Conservation (phyloP, 2,329 filamentous ascomycete species). For the Colletotrichum kahawae region DNA sequence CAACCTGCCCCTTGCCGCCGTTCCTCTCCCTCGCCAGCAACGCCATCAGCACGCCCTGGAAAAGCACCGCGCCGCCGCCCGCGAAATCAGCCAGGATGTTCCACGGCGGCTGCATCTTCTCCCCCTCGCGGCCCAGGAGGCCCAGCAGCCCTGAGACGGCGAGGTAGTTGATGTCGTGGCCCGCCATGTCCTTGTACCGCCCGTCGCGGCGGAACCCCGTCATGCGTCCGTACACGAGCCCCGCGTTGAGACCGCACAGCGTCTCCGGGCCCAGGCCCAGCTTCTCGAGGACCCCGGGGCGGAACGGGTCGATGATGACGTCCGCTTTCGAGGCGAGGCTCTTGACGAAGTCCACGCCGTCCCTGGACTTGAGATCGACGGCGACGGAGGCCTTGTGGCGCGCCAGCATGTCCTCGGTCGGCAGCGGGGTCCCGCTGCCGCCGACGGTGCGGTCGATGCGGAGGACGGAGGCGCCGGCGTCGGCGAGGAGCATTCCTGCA, state of each 20-base stretch:
- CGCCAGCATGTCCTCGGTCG: conserved; percentile 75
- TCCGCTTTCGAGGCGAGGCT: conserved; percentile 69
- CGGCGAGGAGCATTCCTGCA: conserved; percentile 85
- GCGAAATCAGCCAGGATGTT: conserved; percentile 93
- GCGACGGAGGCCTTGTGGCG: conserved; percentile 82
- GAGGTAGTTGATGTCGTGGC: conserved; percentile 96
- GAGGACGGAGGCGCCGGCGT: conserved; percentile 86
- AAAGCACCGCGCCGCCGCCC: conserved; percentile 82
- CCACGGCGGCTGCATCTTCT: conserved; percentile 77
- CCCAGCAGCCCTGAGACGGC: conserved; percentile 82
- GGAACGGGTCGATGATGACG: conserved; percentile 90
- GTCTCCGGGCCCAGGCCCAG: conserved; percentile 77
- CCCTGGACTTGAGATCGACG: conserved; percentile 75
- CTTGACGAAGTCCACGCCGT: conserved; percentile 70
- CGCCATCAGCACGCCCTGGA: conserved; percentile 83
- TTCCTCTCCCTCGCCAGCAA: conserved; percentile 68
- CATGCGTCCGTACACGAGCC: conserved; percentile 83
- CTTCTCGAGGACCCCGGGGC: conserved; percentile 87
- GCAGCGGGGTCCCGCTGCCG: conserved; percentile 39
- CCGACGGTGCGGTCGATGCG: conserved; percentile 76
- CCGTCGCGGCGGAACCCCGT: conserved; percentile 90
- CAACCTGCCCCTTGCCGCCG: conserved; percentile 77
- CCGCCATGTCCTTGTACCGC: conserved; percentile 85
- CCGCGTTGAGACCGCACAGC: conserved; percentile 71
- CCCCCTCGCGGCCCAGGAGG: conserved; percentile 73